phyloP scores from a whole-genome alignment of 2,329 filamentous ascomycete species.

The Didymellaceae sp. region DNA sequence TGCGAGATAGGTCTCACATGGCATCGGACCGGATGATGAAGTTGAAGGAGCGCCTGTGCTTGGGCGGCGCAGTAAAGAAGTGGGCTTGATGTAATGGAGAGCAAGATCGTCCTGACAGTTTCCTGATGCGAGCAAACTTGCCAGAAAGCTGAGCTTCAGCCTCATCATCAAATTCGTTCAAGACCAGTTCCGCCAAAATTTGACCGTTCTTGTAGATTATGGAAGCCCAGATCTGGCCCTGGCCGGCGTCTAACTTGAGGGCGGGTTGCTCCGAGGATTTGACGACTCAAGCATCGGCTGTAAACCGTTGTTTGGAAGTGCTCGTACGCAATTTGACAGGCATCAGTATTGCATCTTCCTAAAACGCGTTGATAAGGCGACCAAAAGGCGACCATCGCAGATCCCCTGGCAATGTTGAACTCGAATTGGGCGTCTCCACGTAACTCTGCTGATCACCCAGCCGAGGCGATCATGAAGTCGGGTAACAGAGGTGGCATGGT shows the following conservation, averaged over 20 bases:
- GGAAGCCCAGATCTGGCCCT: constrained; percentile 2
- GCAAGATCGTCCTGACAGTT: constrained; percentile 22
- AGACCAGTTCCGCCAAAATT: constrained; percentile 2
- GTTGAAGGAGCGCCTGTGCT: constrained; percentile 19
- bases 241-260: constrained; percentile 7
- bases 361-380: constrained; percentile 18
- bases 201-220: neutral
- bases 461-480: constrained; percentile 16
- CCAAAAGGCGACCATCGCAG: constrained; percentile 8
- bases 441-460: constrained; percentile 9
- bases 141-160: neutral
- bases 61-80: constrained; percentile 26
- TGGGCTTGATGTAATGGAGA: constrained; percentile 24
- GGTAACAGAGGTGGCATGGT: constrained; percentile 13
- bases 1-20: neutral
- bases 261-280: constrained; percentile 2
- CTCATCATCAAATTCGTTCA: constrained; percentile 2
- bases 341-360: neutral
- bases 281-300: neutral
- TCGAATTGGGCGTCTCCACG: neutral
- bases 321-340: neutral
- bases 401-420: constrained; percentile 16
- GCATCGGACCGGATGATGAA: constrained; percentile 6
- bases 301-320: neutral
- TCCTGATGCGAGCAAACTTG: constrained; percentile 3